Conservation (phyloP, 352 stramenopile genomes). For the Phytopythium aichiense region DNA sequence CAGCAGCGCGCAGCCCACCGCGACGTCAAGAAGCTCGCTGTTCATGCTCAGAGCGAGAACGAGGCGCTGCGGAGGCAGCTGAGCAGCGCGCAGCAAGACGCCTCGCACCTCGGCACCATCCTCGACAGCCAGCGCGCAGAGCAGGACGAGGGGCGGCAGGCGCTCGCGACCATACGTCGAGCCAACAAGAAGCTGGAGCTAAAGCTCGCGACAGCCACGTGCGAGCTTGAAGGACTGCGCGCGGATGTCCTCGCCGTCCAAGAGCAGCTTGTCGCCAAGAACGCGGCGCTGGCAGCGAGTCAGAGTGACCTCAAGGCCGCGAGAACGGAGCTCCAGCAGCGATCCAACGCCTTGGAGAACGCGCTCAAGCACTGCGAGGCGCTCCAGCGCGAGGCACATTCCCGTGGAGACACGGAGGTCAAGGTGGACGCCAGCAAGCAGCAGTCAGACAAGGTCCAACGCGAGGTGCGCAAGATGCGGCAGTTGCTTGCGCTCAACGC, state of each 20-base stretch:
- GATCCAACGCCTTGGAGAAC: slow-evolving; percentile 14
- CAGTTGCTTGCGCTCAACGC: slow-evolving; percentile 47
- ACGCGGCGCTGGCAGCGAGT: slow-evolving; percentile 21
- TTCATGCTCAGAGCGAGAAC: slow-evolving; percentile 23
- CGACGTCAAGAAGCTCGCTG: slow-evolving; percentile 34
- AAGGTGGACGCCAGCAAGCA: slow-evolving; percentile 1
- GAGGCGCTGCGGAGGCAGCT: slow-evolving; percentile 40
- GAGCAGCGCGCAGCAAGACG: slow-evolving; percentile 27
- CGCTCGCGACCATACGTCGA: slow-evolving; percentile 19
- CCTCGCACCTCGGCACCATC: slow-evolving; percentile 32
- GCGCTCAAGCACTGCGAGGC: slow-evolving; percentile 15
- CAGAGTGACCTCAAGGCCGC: slow-evolving; percentile 17
- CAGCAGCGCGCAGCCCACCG: slow-evolving; percentile 26
- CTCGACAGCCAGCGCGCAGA: slow-evolving; percentile 35
- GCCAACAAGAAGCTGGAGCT: slow-evolving; percentile 17
- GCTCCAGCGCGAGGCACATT: slow-evolving; percentile 5
- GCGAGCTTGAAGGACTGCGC: slow-evolving; percentile 20
- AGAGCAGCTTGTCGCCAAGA: slow-evolving; percentile 36
- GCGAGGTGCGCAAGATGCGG: slow-evolving; percentile 38
- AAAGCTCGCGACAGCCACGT: slow-evolving; percentile 5
- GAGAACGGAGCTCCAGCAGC: slow-evolving; percentile 15
- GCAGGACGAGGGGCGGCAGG: slow-evolving; percentile 19
- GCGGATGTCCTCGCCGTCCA: slow-evolving; percentile 20
- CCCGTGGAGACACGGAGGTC: slow-evolving; percentile 6
- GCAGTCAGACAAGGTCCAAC: slow-evolving; percentile 16